Conservation (phyloP, 306 rosid genomes). For the Vicia villosa region DNA sequence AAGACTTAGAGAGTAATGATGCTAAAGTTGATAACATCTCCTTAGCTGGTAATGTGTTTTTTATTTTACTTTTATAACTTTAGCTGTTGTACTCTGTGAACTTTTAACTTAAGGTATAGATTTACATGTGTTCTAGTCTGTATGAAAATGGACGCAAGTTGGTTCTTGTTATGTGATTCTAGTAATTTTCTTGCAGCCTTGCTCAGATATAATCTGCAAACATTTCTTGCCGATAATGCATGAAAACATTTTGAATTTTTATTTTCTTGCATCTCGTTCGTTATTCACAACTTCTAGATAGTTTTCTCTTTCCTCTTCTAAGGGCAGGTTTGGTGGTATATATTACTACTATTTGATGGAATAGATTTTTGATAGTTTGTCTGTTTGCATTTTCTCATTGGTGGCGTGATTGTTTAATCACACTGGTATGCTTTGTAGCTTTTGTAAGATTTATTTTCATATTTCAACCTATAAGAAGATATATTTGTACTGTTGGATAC, state of each 20-base stretch:
- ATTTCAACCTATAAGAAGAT: background rate
- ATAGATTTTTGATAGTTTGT: conserved; percentile 13
- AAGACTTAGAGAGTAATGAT: conserved; percentile 47
- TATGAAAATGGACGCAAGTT: conserved; percentile 15
- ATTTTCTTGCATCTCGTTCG: conserved; percentile 11
- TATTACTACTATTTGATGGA: background rate
- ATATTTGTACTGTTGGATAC: conserved; percentile 6
- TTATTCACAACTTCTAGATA: background rate
- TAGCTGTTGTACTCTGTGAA: conserved; percentile 19
- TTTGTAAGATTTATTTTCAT: conserved; percentile 11
- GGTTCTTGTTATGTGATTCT: conserved; percentile 27
- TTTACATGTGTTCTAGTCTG: conserved; percentile 16
- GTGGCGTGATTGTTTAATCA: conserved; percentile 18
- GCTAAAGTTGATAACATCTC: conserved; percentile 48
- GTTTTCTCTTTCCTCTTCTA: conserved; percentile 10
- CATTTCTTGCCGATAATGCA: conserved; percentile 3
- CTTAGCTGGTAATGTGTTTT: conserved; percentile 51
- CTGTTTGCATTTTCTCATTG: background rate
- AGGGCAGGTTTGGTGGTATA: conserved; percentile 8
- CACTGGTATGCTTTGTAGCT: conserved; percentile 1
- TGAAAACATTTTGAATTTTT: background rate
- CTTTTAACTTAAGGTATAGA: conserved; percentile 14
- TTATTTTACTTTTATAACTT: conserved; percentile 27
- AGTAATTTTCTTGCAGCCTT: conserved; percentile 18
- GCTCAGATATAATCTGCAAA: conserved; percentile 16